Base-by-base conservation (phyloP, 164 flowering plant species). In the Hamamelis virginiana region DNA sequence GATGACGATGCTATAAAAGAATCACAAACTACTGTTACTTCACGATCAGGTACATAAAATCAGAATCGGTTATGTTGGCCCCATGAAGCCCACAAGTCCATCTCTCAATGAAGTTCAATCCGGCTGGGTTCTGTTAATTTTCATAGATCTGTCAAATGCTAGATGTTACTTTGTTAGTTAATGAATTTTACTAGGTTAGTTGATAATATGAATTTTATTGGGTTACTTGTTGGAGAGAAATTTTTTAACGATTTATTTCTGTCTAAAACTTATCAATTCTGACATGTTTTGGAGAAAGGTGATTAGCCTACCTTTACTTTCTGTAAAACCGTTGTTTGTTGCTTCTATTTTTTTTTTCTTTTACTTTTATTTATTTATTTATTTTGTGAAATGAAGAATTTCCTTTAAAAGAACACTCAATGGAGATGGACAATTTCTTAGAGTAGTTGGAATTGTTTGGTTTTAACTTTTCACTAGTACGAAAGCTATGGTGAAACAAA, bases 1-100 rank as follows among this genome's bases (percentile, higher is more conserved):
- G 85, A 78, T 67, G 82, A 74, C 66, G 82, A 77, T 78, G 78
- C 70, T 66, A 70, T 67, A 52, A 86, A 85, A 75, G 91, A 86
- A 50, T 73, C 76, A 27, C 87, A 80, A 26, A 69, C 73, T 59
- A 64, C 74, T 14, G 75, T 72, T 33, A 59, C 79, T 44, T 63
- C 86, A 19, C 83, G 59, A 59, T 70, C 85, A 76, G 91, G 94
- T 91, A 72, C 25, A 22, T 47, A 9, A 33, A 52, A 33, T n/a
- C 15, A 48, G 18, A 19, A 64, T 19, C 58, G 1, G 21, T n/a
- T n/a, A 50, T 33, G 41, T 33, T 2, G 41, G 41, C 41, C 16
- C 53, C 53, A 50, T 16, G n/a, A n/a, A n/a, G 53, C 8, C 53
- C 53, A 19, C 50, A 43, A 10, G 50, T 44, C 26, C 22, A 58